Evolutionary conservation across 2,329 filamentous ascomycete species (phyloP).

Genomic region (Fusarium guadeloupense): DNA sequence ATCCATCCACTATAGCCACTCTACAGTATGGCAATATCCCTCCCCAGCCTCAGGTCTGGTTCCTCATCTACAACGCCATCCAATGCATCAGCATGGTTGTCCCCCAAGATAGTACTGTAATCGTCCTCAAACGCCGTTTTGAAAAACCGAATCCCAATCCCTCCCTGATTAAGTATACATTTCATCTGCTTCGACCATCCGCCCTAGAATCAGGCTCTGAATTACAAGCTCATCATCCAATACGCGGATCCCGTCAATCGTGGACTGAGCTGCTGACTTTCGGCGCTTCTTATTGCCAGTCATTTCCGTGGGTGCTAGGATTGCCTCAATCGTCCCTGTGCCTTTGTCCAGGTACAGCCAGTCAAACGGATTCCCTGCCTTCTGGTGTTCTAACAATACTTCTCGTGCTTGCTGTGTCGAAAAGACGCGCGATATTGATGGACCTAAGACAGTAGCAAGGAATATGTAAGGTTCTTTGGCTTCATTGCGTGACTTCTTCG

Average conservation of each 20-base stretch:
- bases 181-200: slow-evolving; percentile 73
- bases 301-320: slow-evolving; percentile 52
- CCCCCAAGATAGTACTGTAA: slow-evolving; percentile 21
- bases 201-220: slow-evolving; percentile 90
- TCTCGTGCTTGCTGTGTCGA: slow-evolving; percentile 72
- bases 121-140: slow-evolving; percentile 26
- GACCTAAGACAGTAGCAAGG: slow-evolving; percentile 80
- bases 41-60: slow-evolving; percentile 3
- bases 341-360: slow-evolving; percentile 83
- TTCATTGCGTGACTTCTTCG: slow-evolving; percentile 66
- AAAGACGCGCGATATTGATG: slow-evolving; percentile 71
- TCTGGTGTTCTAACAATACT: slow-evolving; percentile 62
- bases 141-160: not conserved
- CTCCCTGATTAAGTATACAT: slow-evolving; percentile 33
- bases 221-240: slow-evolving; percentile 88
- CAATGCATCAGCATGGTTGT: slow-evolving; percentile 17
- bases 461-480: slow-evolving; percentile 80
- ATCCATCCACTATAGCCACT: slow-evolving; percentile 10
- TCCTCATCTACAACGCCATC: slow-evolving; percentile 27
- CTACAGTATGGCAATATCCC: not conserved
- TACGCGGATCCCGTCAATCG: slow-evolving; percentile 67
- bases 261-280: slow-evolving; percentile 38
- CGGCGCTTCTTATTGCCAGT: slow-evolving; percentile 53
- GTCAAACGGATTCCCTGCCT: slow-evolving; percentile 64
- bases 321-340: slow-evolving; percentile 60